A percentile compares a stretch with the other conserved stretches of the same genome.
Conservation (phyloP, 2,329 filamentous ascomycete genomes). For the Laburnicola sp. region DNA sequence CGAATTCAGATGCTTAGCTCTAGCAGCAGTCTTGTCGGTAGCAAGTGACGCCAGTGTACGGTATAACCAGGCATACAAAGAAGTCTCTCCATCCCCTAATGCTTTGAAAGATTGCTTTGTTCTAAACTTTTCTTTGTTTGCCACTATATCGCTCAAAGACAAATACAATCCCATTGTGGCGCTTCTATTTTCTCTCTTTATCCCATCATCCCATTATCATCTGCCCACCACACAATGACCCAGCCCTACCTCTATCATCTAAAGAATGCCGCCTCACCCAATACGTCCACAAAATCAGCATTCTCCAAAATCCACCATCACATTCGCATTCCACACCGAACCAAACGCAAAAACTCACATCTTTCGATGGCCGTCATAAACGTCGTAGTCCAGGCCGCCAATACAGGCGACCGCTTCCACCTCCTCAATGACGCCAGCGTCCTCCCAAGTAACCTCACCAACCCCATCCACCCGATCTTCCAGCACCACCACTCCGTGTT, state of each 20-base stretch:
- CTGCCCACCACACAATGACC: not conserved
- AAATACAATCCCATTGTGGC: constrained; percentile 2
- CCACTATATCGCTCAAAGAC: not conserved
- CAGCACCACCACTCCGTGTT: constrained; percentile 13
- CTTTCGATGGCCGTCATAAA: constrained; percentile 25
- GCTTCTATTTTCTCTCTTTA: constrained; percentile 15
- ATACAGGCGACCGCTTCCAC: constrained; percentile 35
- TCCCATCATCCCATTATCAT: constrained; percentile 11
- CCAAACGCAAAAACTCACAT: constrained; percentile 14
- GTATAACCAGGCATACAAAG: not conserved
- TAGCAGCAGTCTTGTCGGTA: not conserved
- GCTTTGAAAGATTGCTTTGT: constrained; percentile 13
- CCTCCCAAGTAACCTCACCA: constrained; percentile 28
- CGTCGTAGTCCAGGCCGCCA: constrained; percentile 26
- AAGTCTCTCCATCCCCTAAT: not conserved
- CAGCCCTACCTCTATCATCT: too few species aligned
- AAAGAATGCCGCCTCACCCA: too few species aligned
- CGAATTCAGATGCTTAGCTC: too few species aligned
- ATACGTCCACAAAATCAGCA: too few species aligned
- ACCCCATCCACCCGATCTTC: constrained; percentile 38
- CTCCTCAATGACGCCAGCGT: constrained; percentile 33
- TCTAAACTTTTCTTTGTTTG: not conserved
- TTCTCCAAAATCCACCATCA: too few species aligned
- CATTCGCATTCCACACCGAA: not conserved
- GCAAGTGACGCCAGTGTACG: not conserved